Percentiles rank a stretch among this genome's conserved stretches.
Conservation (phyloP, 495 filamentous ascomycete species). For the Aspergillus bertholletiae region DNA sequence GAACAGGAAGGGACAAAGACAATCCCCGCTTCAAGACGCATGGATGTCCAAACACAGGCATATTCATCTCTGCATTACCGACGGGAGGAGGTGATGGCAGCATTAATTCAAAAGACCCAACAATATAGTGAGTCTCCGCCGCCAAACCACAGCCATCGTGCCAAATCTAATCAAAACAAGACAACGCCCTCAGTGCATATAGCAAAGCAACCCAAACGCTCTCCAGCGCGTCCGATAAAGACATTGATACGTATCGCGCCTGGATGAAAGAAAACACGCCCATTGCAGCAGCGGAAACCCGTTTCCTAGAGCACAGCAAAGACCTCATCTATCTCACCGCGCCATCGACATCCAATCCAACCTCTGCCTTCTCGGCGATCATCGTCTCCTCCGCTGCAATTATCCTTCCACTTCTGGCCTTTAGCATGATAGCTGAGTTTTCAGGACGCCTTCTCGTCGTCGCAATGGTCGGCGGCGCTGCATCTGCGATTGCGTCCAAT, state of each 20-base stretch:
- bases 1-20: conserved; percentile 44
- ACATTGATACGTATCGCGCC: conserved; percentile 59
- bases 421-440: conserved; percentile 49
- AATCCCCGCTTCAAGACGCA: conserved; percentile 61
- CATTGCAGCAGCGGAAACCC: conserved; percentile 61
- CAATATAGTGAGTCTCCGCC: conserved; percentile 70
- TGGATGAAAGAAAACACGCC: conserved; percentile 63
- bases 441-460: conserved; percentile 52
- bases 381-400: conserved; percentile 52
- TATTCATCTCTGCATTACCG: conserved; percentile 70
- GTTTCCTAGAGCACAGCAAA: conserved; percentile 60
- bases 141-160: not conserved
- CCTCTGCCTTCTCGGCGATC: conserved; percentile 42
- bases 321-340: conserved; percentile 62
- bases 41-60: conserved; percentile 55
- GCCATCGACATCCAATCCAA: conserved; percentile 12
- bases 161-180: conserved; percentile 35
- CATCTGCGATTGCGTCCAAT: conserved; percentile 34
- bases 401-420: conserved; percentile 57
- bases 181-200: conserved; percentile 67
- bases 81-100: conserved; percentile 64
- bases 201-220: conserved; percentile 56
- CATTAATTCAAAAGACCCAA: conserved; percentile 69
- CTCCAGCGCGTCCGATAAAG: conserved; percentile 48
- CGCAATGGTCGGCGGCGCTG: conserved; percentile 34